Conservation (phyloP, 2,329 filamentous ascomycete genomes). For the Davidsoniella australis region DNA sequence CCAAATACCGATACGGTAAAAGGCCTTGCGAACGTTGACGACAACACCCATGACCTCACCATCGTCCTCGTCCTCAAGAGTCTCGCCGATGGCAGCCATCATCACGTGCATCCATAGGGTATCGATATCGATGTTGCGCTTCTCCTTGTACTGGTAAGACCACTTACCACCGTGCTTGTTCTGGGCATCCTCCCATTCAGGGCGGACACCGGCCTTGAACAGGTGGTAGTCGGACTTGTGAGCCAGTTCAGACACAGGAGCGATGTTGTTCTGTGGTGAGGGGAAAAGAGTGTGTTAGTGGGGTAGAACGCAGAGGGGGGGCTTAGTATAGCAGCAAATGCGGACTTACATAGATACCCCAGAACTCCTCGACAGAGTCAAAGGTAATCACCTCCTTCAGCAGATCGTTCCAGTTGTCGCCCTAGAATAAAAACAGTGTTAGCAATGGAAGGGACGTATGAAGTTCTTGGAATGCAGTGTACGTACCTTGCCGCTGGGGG, state of each 20-base stretch:
- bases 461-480: neutral
- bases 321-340: neutral
- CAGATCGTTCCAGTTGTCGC: slow-evolving; percentile 96
- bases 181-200: slow-evolving; percentile 95
- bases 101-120: slow-evolving; percentile 94
- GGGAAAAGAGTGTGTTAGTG: neutral
- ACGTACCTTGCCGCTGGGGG: slow-evolving; percentile 77
- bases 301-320: neutral
- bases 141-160: slow-evolving; percentile 97
- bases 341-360: slow-evolving; percentile 85
- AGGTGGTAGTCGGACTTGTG: slow-evolving; percentile 99
- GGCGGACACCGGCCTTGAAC: slow-evolving; percentile 92
- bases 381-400: slow-evolving; percentile 98
- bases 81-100: slow-evolving; percentile 92
- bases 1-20: slow-evolving; percentile 96
- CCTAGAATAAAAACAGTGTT: slow-evolving; percentile 31
- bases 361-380: slow-evolving; percentile 97
- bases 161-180: slow-evolving; percentile 99
- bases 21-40: slow-evolving; percentile 94
- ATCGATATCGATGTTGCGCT: slow-evolving; percentile 80
- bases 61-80: slow-evolving; percentile 83
- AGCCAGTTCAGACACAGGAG: slow-evolving; percentile 82
- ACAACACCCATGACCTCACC: slow-evolving; percentile 99
- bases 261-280: slow-evolving; percentile 80
- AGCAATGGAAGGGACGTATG: neutral